Base-by-base conservation (phyloP, 2,329 filamentous ascomycete genomes). In the Phoma sp. region DNA sequence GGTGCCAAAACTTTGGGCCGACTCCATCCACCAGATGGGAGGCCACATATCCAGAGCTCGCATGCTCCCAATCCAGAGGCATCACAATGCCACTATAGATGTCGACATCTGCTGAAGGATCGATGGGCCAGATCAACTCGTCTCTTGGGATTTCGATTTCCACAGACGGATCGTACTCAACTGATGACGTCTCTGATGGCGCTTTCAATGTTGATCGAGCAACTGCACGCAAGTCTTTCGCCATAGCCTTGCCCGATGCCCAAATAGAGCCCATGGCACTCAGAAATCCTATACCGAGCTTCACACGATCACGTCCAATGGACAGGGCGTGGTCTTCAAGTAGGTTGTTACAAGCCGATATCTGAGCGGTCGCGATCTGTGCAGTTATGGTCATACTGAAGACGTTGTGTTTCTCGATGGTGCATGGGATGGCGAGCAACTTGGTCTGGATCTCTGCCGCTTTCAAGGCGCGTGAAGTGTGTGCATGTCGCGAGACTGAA, bases 401-500 rank as follows among this genome's bases (percentile, higher is more conserved):
- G 22, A 69, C 50, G 22, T 65, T 91, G 74, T 96, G 90, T n/a
- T 83, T 86, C 14, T 88, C 82, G 4, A 93, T 78, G 0, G 86
- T 83, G 18, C 87, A 85, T 0, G 89, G 89, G 47, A 96, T 84
- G 1, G 89, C 87, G 33, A 91, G 83, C 64, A 93, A 83, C 66
- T 85, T 85, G 52, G 89, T 89, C 58, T 96, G 87, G 42, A 89
- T 86, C 60, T 87, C 88, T 1, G 91, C 90, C 0, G 91, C 89
- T 47, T 86, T 84, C 53, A 96, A 84, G 6, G 89, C 90, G 75
- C 95, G 91, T 55, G 86, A 85, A 4, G 90, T 91, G 75, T 96
- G 90, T 8, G 78, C 74, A 47, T 79, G 78, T 27, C 79, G 67
- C 64, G 76, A 49, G 61, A 62, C 37, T 38, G 55, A 60, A 7